phyloP scores from a whole-genome alignment of 2,329 filamentous ascomycete species.

The Chaetomium sp. region DNA sequence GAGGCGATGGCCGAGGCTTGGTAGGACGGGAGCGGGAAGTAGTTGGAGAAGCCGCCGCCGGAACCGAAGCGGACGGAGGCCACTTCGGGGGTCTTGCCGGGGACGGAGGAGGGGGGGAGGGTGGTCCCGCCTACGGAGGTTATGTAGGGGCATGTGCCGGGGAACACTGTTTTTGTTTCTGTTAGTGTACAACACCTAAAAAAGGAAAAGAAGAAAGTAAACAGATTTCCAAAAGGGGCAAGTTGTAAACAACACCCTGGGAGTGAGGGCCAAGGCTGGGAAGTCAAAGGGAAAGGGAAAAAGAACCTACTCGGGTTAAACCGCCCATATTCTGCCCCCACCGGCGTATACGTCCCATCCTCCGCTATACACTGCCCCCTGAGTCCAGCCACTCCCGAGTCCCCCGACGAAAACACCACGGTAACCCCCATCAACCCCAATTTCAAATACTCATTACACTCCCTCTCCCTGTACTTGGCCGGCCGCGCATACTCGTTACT shows the following conservation, averaged over 20 bases:
- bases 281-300: too few species aligned
- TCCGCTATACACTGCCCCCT: conserved; percentile 3
- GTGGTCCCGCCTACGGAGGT: conserved; percentile 30
- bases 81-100: conserved; percentile 16
- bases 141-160: conserved; percentile 29
- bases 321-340: background rate
- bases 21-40: conserved; percentile 38
- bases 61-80: conserved; percentile 27
- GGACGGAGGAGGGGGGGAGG: conserved; percentile 6
- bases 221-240: background rate
- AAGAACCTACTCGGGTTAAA: conserved; percentile 12
- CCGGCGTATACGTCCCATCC: conserved; percentile 4
- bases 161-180: conserved; percentile 29
- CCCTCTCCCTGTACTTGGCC: conserved; percentile 41
- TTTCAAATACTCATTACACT: conserved; percentile 53
- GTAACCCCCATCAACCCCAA: conserved; percentile 46
- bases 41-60: conserved; percentile 42
- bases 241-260: too few species aligned
- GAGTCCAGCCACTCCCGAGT: conserved; percentile 34
- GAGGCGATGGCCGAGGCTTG: conserved; percentile 34
- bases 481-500: conserved; percentile 47
- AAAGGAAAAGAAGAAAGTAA: background rate
- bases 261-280: too few species aligned
- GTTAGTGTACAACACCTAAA: background rate
- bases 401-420: conserved; percentile 45